Evolutionary conservation across 2,329 filamentous ascomycete genomes (phyloP), one percentile per base, ranked within the genome.

Genomic region (Cordyceps tenuipes): DNA sequence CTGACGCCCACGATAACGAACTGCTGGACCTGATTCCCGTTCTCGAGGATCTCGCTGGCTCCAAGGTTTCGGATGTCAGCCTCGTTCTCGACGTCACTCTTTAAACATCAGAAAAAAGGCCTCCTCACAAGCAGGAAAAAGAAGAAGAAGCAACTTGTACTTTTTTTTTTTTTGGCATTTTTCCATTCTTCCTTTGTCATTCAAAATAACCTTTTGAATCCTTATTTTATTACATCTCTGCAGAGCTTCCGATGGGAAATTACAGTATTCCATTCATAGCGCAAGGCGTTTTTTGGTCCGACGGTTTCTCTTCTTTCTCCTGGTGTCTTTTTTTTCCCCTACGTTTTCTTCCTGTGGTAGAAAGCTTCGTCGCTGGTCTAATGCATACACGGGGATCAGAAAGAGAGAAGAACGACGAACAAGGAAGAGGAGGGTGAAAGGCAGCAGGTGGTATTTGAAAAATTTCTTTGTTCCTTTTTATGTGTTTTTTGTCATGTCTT

Each of bases 1-100:
- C 92, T 66, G 94, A 99, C 76, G 94, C 94, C 63, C 94, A 99
- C 76, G 94, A 99, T 78, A 99, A 99, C 76, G 94, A 99, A 81
- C 82, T 99, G 63, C 82, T 99, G 69, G 94, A 99, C 73, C 80
- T 99, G 68, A 97, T 99, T 73, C 94, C 94, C 57, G 94, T 99
- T 68, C 90, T 99, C 66, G 94, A 99, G 81, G 94, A 99, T 75
- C 82, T 99, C 71, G 93, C 94, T 63, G 88, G 89, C 66, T 76
- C 86, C 62, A 89, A 93, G 72, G 94, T 99, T 63, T 85, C 88
- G 76, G 94, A 99, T 76, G 94, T 99, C 73, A 97, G 93, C 80
- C 81, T 99, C 70, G 94, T 99, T 68, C 87, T 99, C 69, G 94
- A 99, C 79, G 93, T 97, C 75, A 84, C 84, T 76, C 84, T 87